Base-by-base conservation (phyloP, 2,329 filamentous ascomycete genomes). In the Zalaria sp. region DNA sequence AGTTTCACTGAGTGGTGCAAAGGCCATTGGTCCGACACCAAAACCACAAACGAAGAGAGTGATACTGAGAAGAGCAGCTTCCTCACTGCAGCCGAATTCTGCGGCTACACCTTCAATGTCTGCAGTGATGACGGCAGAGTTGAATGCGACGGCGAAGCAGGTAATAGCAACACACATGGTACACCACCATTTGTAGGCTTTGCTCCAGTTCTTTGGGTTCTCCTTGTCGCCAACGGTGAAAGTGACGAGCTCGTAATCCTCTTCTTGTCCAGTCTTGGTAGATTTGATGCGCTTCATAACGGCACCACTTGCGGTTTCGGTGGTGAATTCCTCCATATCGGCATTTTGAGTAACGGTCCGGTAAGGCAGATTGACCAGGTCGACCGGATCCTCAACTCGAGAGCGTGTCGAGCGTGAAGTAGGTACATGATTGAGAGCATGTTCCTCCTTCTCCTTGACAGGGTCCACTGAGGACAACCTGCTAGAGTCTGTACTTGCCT, bases 31-130 rank as follows among this genome's bases (percentile, higher is more conserved):
- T 0, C 79, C 83, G 40, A 91, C 66, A 53, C 83, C 84, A 50
- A 91, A 91, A 3, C 85, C 85, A 29, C 89, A 65, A 32, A 91
- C 84, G 47, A 91, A 91, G 1, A 91, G 63, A 0, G 79, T 79
- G 45, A 93, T 78, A 25, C 72, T 77, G 1, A 91, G 61, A 7
- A 91, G 66, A 0, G 78, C 73, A 5, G 87, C 81, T 61, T 89
- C 83, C 25, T 78, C 66, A 28, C 78, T 82, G 42, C 87, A 76
- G 41, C 70, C 42, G 49, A 93, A 87, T 40, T 75, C 68, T 10
- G 75, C 53, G 1, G 66, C 58, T 0, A 85, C 77, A 1, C 79
- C 81, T 2, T 56, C 64, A 3, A 93, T 67, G 55, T 87, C 81
- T 7, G 85, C 77, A 0, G 86, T 93, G 55, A 93, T 79, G 49